Base-by-base conservation (phyloP, 179 eudicot genomes). In the Dionaea muscipula region DNA sequence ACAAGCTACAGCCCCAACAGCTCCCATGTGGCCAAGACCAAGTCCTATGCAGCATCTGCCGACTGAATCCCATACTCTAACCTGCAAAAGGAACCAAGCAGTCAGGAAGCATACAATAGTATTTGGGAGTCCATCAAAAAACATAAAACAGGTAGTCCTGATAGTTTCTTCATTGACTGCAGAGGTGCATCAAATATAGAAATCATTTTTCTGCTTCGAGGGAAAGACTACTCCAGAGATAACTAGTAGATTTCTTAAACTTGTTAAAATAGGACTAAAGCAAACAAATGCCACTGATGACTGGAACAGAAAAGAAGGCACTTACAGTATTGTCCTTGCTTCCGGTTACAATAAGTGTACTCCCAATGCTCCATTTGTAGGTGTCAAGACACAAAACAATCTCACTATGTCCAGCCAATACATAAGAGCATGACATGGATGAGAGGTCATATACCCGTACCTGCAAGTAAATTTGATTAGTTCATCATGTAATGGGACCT, bases 251-350 rank as follows among this genome's bases (percentile, higher is more conserved):
- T 26, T 41, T 23, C 25, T 41, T 45, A 38, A 49, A 26, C 51
- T 15, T 15, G 25, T 14, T 41, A 45, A 23, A 63, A 41, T 23
- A 62, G 15, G 40, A 20, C 14, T 55, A 26, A 57, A 7, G 36
- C n/a, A 21, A 3, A 36, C n/a, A 37, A 38, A 40, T 59, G 11
- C 44, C 47, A 47, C 14, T 38, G 55, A 17, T 21, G 19, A 33
- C 44, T 24, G 16, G 14, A 13, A 21, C 55, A 33, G 10, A 7
- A 27, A 13, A 39, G 10, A 28, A 25, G 47, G 44, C 57, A 64
- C 87, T 83, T 66, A 93, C 99, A 66, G 57, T 84, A 52, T 84
- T 88, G 70, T 93, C 99, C 74, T 88, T 93, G 89, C 99, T 93
- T 64, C 99, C 96, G 1, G 99, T 84, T 35, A 79, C 96, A 51